Evolutionary conservation across 208 protist species (phyloP).

Genomic region (Spongospora subterranea): DNA sequence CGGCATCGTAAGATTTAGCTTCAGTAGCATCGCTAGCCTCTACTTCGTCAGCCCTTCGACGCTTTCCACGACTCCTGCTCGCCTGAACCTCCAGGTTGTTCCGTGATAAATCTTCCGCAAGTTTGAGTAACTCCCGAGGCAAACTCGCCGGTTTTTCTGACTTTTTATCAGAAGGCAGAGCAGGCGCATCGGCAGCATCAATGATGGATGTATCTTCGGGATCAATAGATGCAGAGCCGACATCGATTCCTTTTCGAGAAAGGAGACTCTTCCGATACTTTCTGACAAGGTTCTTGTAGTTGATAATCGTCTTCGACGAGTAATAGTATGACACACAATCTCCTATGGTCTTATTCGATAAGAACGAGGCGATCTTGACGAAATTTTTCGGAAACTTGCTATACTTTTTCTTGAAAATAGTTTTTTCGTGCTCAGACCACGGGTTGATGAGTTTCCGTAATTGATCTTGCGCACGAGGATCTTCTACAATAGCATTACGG

Average conservation of each 20-base stretch:
- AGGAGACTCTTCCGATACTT: neutral
- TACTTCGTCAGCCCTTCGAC: neutral
- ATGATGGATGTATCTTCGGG: neutral
- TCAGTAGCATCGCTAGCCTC: neutral
- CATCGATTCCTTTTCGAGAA: neutral
- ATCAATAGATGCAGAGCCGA: too few species aligned
- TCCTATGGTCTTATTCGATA: neutral
- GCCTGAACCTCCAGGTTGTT: conserved; percentile 47
- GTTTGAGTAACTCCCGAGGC: conserved; percentile 24
- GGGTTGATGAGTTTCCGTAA: neutral
- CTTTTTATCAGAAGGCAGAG: neutral
- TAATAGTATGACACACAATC: neutral
- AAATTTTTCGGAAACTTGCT: neutral
- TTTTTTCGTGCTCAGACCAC: neutral
- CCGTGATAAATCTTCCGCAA: conserved; percentile 11
- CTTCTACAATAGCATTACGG: neutral
- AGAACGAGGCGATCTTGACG: neutral
- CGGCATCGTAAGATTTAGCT: too few species aligned
- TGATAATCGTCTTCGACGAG: neutral
- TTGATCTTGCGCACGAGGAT: neutral
- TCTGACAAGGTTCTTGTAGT: neutral
- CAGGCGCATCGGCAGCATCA: neutral
- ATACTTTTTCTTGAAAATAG: neutral
- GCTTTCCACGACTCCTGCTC: neutral
- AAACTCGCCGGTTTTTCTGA: neutral